Base-by-base conservation (phyloP, 225 moss, liverwort and hornwort genomes). In the Bryoerythrophyllum caledonicum region DNA sequence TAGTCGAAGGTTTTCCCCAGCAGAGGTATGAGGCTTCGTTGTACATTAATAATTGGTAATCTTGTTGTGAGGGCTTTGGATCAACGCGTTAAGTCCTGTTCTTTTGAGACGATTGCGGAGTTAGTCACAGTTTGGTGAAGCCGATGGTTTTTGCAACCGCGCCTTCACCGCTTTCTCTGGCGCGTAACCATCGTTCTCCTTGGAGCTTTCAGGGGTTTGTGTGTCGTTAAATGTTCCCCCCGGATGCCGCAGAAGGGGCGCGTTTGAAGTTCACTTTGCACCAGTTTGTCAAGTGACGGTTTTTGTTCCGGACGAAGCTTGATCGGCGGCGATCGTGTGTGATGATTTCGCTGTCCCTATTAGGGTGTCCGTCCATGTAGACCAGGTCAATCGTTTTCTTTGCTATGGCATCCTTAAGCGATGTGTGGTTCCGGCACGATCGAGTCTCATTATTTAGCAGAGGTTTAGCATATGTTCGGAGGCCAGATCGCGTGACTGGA, bases 391-490 rank as follows among this genome's bases (percentile, higher is more conserved):
- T 55, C 24, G 32, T 24, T 38, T 67, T 34, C 13, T 35, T 34
- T 16, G n/a, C 44, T 55, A 9, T 30, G 54, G 21, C 20, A 52
- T 23, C 40, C 65, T 52, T 19, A 3, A 41, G 20, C 66, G n/a
- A 24, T 68, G 73, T 46, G 63, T 56, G 44, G 48, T 63, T 62
- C 57, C 23, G 78, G 37, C 19, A n/a, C 25, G 46, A 17, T 55
- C 25, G 48, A 21, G 40, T 40, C 58, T 30, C 46, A 37, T 63
- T 26, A n/a, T 13, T 62, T 9, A 27, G 62, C 68, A 44, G 56
- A 57, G 51, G 71, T 40, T 23, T 20, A 30, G 57, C 28, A 35
- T 61, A 34, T 71, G 27, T 56, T 27, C 15, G 52, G 16, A 17
- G 44, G 7, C n/a, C n/a, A n/a, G 14, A 43, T 55, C 26, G 44